These are phyloP conservation scores for Prunus campanulata DNA, from an alignment of 306 rosid genomes.

Conservation along the genomic window DNA sequence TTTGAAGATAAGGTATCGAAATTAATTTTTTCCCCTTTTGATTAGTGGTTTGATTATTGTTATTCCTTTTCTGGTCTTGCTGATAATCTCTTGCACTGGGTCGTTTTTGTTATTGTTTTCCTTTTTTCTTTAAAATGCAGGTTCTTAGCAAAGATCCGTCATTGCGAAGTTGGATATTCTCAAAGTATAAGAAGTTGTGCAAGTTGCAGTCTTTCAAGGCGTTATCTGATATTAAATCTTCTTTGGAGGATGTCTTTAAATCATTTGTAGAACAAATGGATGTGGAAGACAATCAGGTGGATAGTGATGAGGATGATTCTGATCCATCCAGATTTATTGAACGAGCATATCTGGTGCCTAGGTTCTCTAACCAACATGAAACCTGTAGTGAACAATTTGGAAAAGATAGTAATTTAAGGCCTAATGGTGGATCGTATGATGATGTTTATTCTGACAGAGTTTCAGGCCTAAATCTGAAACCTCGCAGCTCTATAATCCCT, in stretches of 20 bases:
- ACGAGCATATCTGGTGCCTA: slow-evolving; percentile 35
- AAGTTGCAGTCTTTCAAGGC: slow-evolving; percentile 36
- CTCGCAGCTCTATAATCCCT: slow-evolving; percentile 36
- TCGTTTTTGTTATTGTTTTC: background rate
- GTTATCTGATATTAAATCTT: slow-evolving; percentile 41
- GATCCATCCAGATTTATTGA: slow-evolving; percentile 44
- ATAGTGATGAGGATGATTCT: slow-evolving; percentile 64
- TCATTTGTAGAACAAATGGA: slow-evolving; percentile 40
- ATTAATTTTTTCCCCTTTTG: background rate
- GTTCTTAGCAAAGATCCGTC: slow-evolving; percentile 63
- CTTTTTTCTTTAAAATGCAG: slow-evolving; percentile 31
- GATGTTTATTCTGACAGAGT: slow-evolving; percentile 40
- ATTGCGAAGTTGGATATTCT: slow-evolving; percentile 59
- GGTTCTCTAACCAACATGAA: slow-evolving; percentile 52
- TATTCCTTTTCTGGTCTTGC: background rate
- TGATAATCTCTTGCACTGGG: background rate
- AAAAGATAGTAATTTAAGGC: slow-evolving; percentile 40
- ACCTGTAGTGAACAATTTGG: slow-evolving; percentile 48
- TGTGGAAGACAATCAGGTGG: slow-evolving; percentile 41
- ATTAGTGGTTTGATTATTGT: background rate
- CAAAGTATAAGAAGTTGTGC: slow-evolving; percentile 55
- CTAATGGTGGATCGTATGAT: slow-evolving; percentile 33
- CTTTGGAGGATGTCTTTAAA: slow-evolving; percentile 48
- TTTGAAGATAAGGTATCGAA: background rate
- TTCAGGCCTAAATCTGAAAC: slow-evolving; percentile 37